Evolutionary conservation across 2,329 filamentous ascomycete genomes (phyloP), one percentile per base, ranked within the genome.

Genomic region (Stagonosporopsis vannaccii): DNA sequence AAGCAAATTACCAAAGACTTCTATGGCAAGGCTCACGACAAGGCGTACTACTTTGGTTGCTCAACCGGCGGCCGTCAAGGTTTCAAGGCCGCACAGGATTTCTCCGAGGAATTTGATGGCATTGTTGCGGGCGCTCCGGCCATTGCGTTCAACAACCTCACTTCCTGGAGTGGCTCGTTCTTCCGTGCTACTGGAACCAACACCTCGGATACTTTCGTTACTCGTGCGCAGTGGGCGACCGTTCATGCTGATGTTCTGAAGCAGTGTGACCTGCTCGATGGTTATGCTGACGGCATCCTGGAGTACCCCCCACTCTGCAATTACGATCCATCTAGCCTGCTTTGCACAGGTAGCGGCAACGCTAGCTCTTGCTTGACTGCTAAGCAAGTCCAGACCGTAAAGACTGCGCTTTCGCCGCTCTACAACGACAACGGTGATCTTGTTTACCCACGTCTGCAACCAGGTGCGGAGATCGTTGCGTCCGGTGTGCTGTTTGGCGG

Each of bases 251-350:
- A 79, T 43, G 72, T 82, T 32, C 59, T 84, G 28, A 71, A 73
- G 12, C 81, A 84, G 63, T 85, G 82, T 63, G 82, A 84, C 59
- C 63, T 63, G 3, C 69, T 82, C 6, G 82, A 84, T 60, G 80
- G 80, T 17, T 76, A 78, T 12, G 66, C 70, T 9, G 82, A 85
- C 63, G 79, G 79, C 7, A 78, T 83, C 49, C 68, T 83, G 26
- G 79, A 81, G 61, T 77, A 80, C 60, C 75, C 80, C 2, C 72
- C 70, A 8, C 68, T 76, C n/a, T 82, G 81, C 70, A 59, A 74
- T 17, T 80, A 80, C 63, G 66, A 75, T 30, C 77, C 79, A 15
- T 71, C 76, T 35, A 68, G 68, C 3, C 68, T 80, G 13, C 57
- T 75, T 26, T 81, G 79, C 66, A 45, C 39, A 7, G 50, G 48